Conservation (phyloP, 2,329 filamentous ascomycete species). For the Microcyclospora tardicrescens region DNA sequence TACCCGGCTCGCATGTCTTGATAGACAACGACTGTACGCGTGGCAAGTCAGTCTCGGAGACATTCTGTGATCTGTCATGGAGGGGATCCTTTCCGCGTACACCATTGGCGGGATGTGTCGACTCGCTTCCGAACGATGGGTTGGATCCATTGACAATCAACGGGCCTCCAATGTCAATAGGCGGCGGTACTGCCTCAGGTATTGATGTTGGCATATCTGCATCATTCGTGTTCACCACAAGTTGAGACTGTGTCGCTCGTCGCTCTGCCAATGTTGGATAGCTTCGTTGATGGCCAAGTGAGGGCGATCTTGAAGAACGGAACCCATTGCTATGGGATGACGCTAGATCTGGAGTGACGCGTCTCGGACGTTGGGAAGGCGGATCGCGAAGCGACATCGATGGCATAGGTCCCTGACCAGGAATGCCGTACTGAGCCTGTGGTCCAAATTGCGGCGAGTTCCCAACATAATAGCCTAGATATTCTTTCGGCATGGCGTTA, state of each 20-base stretch:
- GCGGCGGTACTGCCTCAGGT: slow-evolving; percentile 2
- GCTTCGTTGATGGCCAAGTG: slow-evolving; percentile 31
- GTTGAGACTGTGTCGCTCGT: slow-evolving; percentile 6
- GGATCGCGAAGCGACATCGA: slow-evolving; percentile 26
- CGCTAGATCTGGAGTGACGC: slow-evolving; percentile 31
- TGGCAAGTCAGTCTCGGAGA: slow-evolving; percentile 1
- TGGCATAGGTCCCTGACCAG: slow-evolving; percentile 19
- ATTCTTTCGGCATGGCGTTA: slow-evolving; percentile 35
- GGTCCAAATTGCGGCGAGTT: slow-evolving; percentile 29
- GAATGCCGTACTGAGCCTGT: slow-evolving; percentile 14
- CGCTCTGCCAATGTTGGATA: slow-evolving; percentile 21
- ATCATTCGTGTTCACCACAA: slow-evolving; percentile 7
- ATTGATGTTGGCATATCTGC: slow-evolving; percentile 5
- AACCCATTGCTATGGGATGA: slow-evolving; percentile 18
- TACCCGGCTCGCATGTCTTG: not conserved
- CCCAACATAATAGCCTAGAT: slow-evolving; percentile 37
- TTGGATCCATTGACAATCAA: slow-evolving; percentile 31
- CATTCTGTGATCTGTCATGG: not conserved
- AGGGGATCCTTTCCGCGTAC: not conserved
- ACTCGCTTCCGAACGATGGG: slow-evolving; percentile 1
- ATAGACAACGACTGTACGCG: not conserved
- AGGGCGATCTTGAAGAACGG: slow-evolving; percentile 30
- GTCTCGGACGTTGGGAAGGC: slow-evolving; percentile 27
- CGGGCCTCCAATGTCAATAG: slow-evolving; percentile 18
- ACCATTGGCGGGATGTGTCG: too few species aligned